Evolutionary conservation across 2,329 filamentous ascomycete genomes (phyloP), one percentile per base, ranked within the genome.

Genomic region (Scytalidium sp.): DNA sequence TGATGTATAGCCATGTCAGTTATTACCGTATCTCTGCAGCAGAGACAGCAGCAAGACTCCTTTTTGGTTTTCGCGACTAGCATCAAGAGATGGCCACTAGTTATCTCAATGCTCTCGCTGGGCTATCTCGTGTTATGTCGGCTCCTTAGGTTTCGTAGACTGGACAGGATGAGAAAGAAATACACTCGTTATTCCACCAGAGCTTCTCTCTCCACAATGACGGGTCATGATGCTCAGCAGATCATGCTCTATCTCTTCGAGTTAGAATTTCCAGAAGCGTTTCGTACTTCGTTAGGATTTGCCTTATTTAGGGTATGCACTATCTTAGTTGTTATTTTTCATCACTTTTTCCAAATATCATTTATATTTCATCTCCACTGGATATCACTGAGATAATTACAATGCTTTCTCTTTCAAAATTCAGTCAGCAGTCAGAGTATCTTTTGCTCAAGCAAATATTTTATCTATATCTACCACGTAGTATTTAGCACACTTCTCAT

Each of bases 251-350:
- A 64, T 13, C 52, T 79, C 2, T 61, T 67, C 8, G 64, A 73
- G 41, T 64, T 75, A 4, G 80, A 83, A 54, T 83, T 83, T 52
- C 80, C 80, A 0, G 73, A 71, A 41, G 71, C 72, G 1, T 73
- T 67, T 46, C 60, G 70, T 17, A 78, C 75, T 49, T 68, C 76
- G 0, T 64, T 81, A 5, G 72, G 79, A 46, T 81, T 83, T 58
- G 78, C 80, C 1, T 67, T 83, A 2, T 80, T 83, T 60, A 74
- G 74, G 64, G 75, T 76, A 47, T 21, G 64, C 50, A n/a, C n/a
- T 19, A 20, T 13, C 25, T 29, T 13, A 29, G 7, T 8, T 29
- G 13, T 8, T 7, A 13, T 13, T 29, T 29, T 29, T 29, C 25
- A 29, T 29, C n/a, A n/a, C n/a, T n/a, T n/a, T n/a, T n/a, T n/a